A percentile compares a stretch with the other conserved stretches of the same genome.
phyloP scores from a whole-genome alignment of 2,329 filamentous ascomycete species.

The Phialophora verrucosa region DNA sequence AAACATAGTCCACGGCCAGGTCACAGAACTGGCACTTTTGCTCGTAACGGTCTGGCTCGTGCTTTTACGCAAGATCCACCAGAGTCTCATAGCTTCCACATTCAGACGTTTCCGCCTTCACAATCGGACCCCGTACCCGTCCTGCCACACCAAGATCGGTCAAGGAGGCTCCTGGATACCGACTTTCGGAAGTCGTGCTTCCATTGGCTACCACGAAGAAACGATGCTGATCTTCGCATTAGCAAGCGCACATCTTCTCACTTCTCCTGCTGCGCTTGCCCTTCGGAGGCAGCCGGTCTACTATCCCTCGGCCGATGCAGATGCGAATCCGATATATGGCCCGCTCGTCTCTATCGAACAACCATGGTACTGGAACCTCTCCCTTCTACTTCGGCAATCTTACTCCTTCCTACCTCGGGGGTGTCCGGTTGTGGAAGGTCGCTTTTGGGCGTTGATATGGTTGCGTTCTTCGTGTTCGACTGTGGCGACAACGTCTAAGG shows the following conservation, averaged over 20 bases:
- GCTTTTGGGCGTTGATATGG: background rate
- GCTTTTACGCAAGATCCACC: background rate
- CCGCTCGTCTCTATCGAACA: background rate
- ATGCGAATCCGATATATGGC: background rate
- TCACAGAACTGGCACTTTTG: background rate
- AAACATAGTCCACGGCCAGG: background rate
- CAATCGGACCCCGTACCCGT: background rate
- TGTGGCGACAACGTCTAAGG: background rate
- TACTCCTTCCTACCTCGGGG: background rate
- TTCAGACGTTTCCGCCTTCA: background rate
- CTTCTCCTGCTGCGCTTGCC: background rate
- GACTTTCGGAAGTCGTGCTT: background rate
- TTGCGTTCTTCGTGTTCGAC: background rate
- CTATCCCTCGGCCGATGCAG: background rate
- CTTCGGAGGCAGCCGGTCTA: no score
- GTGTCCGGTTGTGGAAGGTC: background rate
- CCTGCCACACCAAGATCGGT: background rate
- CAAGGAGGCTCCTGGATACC: background rate
- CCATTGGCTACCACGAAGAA: background rate
- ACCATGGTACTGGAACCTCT: slow-evolving; percentile 7
- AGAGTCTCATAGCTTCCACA: background rate
- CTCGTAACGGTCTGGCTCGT: background rate
- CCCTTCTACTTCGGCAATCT: background rate
- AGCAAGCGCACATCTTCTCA: background rate
- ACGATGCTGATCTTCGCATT: background rate